A percentile compares a stretch with the other conserved stretches of the same genome.
Conservation (phyloP, 371 early-diverging fungal genomes). For the Apophysomyces ossiformis region DNA sequence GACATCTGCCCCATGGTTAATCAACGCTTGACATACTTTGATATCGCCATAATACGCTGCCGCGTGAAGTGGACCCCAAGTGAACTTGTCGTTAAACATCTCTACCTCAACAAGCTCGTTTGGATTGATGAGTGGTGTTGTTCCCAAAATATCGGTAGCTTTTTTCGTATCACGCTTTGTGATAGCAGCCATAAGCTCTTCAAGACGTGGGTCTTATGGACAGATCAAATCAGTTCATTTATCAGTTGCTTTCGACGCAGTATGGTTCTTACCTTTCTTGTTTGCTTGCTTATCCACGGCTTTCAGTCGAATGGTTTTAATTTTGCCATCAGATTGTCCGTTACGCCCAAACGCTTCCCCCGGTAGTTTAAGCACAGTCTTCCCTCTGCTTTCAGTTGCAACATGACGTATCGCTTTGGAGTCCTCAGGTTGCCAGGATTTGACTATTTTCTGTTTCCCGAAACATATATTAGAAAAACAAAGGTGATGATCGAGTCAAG, state of each 20-base stretch:
- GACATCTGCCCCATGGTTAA: constrained; percentile 77
- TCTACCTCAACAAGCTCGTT: constrained; percentile 61
- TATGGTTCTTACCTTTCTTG: constrained; percentile 16
- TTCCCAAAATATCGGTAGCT: constrained; percentile 37
- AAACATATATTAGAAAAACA: no score
- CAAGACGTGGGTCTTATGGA: not conserved
- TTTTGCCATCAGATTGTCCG: constrained; percentile 23
- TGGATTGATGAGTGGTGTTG: constrained; percentile 46
- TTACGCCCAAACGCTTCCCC: constrained; percentile 35
- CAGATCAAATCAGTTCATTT: not conserved
- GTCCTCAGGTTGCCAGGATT: constrained; percentile 31
- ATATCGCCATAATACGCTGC: constrained; percentile 82
- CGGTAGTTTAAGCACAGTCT: constrained; percentile 39
- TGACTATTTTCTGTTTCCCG: constrained; percentile 38
- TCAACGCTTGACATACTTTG: constrained; percentile 66
- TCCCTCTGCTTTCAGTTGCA: constrained; percentile 20
- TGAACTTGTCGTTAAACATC: constrained; percentile 71
- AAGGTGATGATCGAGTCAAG: no score
- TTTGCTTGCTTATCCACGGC: constrained; percentile 42
- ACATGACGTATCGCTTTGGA: not conserved
- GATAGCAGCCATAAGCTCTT: constrained; percentile 41
- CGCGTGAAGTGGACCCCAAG: constrained; percentile 90
- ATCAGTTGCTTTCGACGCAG: not conserved
- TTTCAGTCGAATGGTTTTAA: constrained; percentile 43
- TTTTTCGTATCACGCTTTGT: constrained; percentile 31